Evolutionary conservation across 2,329 filamentous ascomycete species (phyloP).

Genomic region (Cadophora sp.): DNA sequence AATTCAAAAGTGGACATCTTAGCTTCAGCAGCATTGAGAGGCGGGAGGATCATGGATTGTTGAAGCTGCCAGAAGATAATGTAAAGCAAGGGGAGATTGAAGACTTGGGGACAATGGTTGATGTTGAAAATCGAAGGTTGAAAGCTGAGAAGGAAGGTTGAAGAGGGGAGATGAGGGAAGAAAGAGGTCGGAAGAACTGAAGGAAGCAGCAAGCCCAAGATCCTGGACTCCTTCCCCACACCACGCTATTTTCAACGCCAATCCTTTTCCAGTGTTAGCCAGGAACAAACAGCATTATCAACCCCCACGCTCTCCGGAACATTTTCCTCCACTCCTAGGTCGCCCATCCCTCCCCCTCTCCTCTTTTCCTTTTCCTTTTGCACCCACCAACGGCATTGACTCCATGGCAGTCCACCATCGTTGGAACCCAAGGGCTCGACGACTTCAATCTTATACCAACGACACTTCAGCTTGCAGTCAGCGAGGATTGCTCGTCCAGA

Average conservation of each 20-base stretch:
- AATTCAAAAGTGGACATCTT: conserved; percentile 67
- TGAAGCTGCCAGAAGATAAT: neutral
- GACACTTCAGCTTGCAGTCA: neutral
- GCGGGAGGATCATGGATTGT: neutral
- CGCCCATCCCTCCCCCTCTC: no score
- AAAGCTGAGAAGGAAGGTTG: neutral
- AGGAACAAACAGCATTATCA: neutral
- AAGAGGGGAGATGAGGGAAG: neutral
- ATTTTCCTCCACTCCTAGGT: neutral
- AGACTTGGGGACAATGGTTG: neutral
- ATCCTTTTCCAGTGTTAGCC: neutral
- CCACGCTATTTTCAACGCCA: conserved; percentile 6
- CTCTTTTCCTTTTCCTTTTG: neutral
- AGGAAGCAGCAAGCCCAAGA: neutral
- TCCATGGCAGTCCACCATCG: neutral
- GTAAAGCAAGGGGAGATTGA: neutral
- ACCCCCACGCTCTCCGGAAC: conserved; percentile 2
- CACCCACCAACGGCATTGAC: neutral
- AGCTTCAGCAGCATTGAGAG: neutral
- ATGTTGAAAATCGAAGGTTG: neutral
- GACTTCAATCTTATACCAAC: conserved; percentile 7
- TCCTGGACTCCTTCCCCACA: neutral
- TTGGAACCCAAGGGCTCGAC: neutral
- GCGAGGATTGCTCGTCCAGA: neutral
- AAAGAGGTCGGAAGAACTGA: neutral